These are phyloP conservation scores for Crassisporium funariophilum DNA, from an alignment of 768 basidiomycete species.

Conservation along the genomic window DNA sequence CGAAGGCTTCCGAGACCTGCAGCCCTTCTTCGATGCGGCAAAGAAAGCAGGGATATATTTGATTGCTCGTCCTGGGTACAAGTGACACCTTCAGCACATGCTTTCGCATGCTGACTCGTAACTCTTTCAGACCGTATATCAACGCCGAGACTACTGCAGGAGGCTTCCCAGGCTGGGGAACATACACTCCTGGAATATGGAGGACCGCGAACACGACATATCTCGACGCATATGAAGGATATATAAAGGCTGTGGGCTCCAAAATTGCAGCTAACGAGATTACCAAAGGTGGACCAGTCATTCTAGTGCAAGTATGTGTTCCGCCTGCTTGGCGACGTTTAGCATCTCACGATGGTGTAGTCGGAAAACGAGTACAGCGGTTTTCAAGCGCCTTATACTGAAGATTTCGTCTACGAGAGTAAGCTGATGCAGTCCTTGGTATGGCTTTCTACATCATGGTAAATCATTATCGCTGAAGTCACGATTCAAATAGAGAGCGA, in stretches of 20 bases:
- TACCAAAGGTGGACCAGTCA: conserved; percentile 60
- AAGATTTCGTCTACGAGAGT: conserved; percentile 42
- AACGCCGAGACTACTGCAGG: conserved; percentile 54
- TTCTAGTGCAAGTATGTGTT: conserved; percentile 36
- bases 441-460: not conserved
- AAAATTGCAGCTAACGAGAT: conserved; percentile 56
- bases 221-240: conserved; percentile 49
- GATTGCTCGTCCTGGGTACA: conserved; percentile 54
- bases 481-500: conserved; percentile 31
- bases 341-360: conserved; percentile 24
- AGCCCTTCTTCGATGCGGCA: conserved; percentile 57
- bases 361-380: conserved; percentile 58
- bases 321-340: not conserved
- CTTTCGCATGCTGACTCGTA: not conserved
- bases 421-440: conserved; percentile 37
- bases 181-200: conserved; percentile 49
- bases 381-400: conserved; percentile 38
- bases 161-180: conserved; percentile 61
- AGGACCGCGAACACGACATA: conserved; percentile 43
- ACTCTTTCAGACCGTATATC: conserved; percentile 38
- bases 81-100: conserved; percentile 1
- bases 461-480: not conserved
- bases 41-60: conserved; percentile 57
- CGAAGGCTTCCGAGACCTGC: conserved; percentile 54
- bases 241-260: conserved; percentile 49